Evolutionary conservation across 2,329 filamentous ascomycete species (phyloP).

Genomic region (Botrytis fabae): DNA sequence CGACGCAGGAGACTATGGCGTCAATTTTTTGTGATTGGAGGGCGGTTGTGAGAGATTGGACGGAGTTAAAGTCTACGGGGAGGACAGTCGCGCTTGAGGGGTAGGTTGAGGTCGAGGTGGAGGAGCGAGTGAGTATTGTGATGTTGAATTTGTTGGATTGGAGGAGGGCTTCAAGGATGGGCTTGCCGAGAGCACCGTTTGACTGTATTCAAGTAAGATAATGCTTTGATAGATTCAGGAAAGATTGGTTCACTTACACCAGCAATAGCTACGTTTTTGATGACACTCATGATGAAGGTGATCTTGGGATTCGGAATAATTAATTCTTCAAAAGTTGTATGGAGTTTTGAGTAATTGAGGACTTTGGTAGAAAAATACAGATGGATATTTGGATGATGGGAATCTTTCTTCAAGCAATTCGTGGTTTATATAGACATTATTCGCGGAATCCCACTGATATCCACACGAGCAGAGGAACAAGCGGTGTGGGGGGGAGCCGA

Average conservation of each 20-base stretch:
- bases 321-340: not conserved
- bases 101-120: slow-evolving; percentile 29
- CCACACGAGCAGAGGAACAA: not conserved
- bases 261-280: slow-evolving; percentile 36
- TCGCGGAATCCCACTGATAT: not conserved
- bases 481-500: not conserved
- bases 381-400: not conserved
- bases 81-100: slow-evolving; percentile 45
- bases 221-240: not conserved
- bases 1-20: slow-evolving; percentile 55
- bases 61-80: slow-evolving; percentile 47
- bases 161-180: slow-evolving; percentile 33
- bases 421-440: not conserved
- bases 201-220: slow-evolving; percentile 27
- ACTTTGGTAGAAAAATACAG: not conserved
- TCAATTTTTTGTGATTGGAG: slow-evolving; percentile 54
- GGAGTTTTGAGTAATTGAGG: not conserved
- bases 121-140: slow-evolving; percentile 50
- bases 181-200: slow-evolving; percentile 32
- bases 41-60: slow-evolving; percentile 47
- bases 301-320: not conserved
- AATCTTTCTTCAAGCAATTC: not conserved
- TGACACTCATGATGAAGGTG: slow-evolving; percentile 29
- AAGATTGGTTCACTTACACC: slow-evolving; percentile 30
- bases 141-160: slow-evolving; percentile 45